Percentiles rank a stretch among this genome's conserved stretches.
phyloP scores from a whole-genome alignment of 2,329 filamentous ascomycete species.

The Eurotiales sp. region DNA sequence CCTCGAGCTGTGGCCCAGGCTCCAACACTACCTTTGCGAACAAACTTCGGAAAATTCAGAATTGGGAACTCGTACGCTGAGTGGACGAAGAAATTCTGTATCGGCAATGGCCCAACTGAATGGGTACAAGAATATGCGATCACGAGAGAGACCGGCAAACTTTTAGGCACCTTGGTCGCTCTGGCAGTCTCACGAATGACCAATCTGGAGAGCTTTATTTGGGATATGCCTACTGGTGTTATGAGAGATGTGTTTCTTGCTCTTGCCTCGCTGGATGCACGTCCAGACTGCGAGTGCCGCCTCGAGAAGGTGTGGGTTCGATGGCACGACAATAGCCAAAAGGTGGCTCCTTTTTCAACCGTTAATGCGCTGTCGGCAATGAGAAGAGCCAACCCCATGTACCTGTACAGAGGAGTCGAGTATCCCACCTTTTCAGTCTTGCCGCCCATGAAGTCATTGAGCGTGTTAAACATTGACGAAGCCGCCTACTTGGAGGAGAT shows the following conservation, averaged over 20 bases:
- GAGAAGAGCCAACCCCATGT: constrained; percentile 28
- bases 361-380: neutral
- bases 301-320: constrained; percentile 74
- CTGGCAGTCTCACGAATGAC: constrained; percentile 76
- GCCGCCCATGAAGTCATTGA: constrained; percentile 69
- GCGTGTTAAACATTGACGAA: constrained; percentile 77
- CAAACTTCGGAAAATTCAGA: constrained; percentile 31
- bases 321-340: constrained; percentile 71
- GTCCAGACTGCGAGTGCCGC: constrained; percentile 59
- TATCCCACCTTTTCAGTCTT: constrained; percentile 77
- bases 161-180: constrained; percentile 79
- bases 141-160: constrained; percentile 78
- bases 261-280: constrained; percentile 65
- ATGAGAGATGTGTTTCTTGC: constrained; percentile 77
- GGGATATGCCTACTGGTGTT: constrained; percentile 87
- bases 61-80: constrained; percentile 72
- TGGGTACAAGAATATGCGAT: constrained; percentile 82
- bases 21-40: constrained; percentile 1
- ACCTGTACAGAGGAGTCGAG: constrained; percentile 61
- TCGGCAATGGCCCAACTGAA: constrained; percentile 74
- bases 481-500: constrained; percentile 80
- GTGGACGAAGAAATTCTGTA: constrained; percentile 75
- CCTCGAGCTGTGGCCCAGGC: constrained; percentile 17
- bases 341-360: constrained; percentile 14
- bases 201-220: constrained; percentile 76